Evolutionary conservation across 768 basidiomycete genomes (phyloP).

Genomic region (Trametes elegans): DNA sequence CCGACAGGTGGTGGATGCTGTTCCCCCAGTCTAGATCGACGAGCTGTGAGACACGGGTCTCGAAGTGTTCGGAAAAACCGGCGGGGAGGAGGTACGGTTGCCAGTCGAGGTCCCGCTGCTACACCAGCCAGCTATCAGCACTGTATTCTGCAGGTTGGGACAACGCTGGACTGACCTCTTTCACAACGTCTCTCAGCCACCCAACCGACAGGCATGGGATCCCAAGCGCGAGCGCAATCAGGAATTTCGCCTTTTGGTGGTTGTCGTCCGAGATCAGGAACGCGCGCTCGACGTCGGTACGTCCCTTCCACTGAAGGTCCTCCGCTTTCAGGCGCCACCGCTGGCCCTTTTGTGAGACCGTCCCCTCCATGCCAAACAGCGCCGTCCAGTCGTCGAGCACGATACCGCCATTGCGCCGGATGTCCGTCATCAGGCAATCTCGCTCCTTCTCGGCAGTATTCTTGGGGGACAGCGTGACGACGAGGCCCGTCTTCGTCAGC

Average conservation of each 20-base stretch:
- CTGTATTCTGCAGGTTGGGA: too few species aligned
- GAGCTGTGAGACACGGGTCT: conserved; percentile 43
- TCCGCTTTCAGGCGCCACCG: conserved; percentile 52
- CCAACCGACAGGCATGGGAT: conserved; percentile 72
- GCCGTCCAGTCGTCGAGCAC: conserved; percentile 63
- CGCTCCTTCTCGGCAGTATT: conserved; percentile 41
- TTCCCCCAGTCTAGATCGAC: conserved; percentile 51
- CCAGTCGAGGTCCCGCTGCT: conserved; percentile 51
- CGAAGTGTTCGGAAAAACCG: conserved; percentile 42
- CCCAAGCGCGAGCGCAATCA: conserved; percentile 81
- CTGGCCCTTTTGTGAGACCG: conserved; percentile 39
- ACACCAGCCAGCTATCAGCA: too few species aligned
- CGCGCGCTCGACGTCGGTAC: conserved; percentile 46
- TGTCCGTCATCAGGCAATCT: conserved; percentile 39
- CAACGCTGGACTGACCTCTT: conserved; percentile 31
- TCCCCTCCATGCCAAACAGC: conserved; percentile 57
- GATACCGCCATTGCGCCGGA: conserved; percentile 51
- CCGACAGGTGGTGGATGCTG: conserved; percentile 47
- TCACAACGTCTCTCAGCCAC: conserved; percentile 49
- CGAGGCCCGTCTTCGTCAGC: conserved; percentile 51
- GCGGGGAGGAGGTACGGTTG: conserved; percentile 53
- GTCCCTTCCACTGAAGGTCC: conserved; percentile 47
- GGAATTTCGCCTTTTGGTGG: conserved; percentile 73
- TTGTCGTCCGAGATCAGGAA: conserved; percentile 68
- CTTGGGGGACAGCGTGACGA: conserved; percentile 50